Percentiles rank a stretch among this genome's conserved stretches.
These are phyloP conservation scores for Colletotrichum camelliae DNA, from an alignment of 2,329 filamentous ascomycete species.

Conservation along the genomic window DNA sequence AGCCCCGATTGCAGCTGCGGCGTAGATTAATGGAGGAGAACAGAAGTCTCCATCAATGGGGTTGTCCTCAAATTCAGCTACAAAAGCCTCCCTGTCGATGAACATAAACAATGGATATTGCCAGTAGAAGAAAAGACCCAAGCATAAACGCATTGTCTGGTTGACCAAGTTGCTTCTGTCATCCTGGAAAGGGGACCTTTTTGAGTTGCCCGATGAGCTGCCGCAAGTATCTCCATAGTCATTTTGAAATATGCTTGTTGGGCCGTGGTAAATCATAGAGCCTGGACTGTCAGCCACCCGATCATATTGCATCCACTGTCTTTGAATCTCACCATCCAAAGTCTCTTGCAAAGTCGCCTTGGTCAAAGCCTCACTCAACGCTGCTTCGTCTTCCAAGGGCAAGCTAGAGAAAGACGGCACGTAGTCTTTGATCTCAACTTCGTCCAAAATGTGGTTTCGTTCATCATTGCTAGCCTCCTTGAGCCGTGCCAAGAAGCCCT, in stretches of 20 bases:
- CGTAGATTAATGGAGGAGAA: slow-evolving; percentile 26
- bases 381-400: neutral
- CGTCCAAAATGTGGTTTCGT: slow-evolving; percentile 34
- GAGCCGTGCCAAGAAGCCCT: slow-evolving; percentile 28
- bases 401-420: neutral
- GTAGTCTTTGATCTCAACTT: slow-evolving; percentile 35
- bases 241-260: slow-evolving; percentile 30
- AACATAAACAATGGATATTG: slow-evolving; percentile 36
- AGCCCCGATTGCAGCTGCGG: slow-evolving; percentile 27
- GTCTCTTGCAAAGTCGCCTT: slow-evolving; percentile 16
- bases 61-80: slow-evolving; percentile 12
- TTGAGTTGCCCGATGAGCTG: neutral
- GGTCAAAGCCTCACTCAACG: slow-evolving; percentile 3
- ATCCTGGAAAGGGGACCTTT: neutral
- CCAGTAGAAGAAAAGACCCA: slow-evolving; percentile 32
- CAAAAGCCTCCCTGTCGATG: slow-evolving; percentile 32
- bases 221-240: neutral
- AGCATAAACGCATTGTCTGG: neutral
- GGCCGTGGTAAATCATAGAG: slow-evolving; percentile 23
- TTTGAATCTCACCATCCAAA: neutral
- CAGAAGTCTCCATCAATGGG: slow-evolving; percentile 29
- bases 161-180: neutral
- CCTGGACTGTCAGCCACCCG: neutral
- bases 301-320: neutral
- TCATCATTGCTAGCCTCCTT: slow-evolving; percentile 33